These are phyloP conservation scores for Stropharia rugosoannulata DNA, from an alignment of 768 basidiomycete genomes.

Conservation along the genomic window DNA sequence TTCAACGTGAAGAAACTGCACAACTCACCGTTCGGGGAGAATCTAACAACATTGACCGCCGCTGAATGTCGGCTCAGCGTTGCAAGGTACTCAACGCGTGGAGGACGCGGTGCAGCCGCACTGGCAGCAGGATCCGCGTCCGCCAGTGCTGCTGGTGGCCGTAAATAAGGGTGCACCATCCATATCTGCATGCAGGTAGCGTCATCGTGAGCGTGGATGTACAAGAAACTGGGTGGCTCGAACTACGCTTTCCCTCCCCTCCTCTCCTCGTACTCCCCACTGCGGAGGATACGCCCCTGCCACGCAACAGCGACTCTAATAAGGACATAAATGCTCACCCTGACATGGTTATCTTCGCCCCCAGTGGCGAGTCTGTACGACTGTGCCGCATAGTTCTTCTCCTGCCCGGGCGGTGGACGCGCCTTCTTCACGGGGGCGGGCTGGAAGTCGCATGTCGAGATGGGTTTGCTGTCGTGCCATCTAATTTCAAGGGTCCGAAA, in stretches of 20 bases:
- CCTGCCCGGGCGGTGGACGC: constrained; percentile 53
- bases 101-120: constrained; percentile 39
- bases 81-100: constrained; percentile 95
- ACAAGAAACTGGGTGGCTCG: background rate
- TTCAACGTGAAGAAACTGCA: background rate
- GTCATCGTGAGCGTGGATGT: background rate
- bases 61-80: constrained; percentile 92
- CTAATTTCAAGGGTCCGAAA: constrained; percentile 91
- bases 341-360: constrained; percentile 95
- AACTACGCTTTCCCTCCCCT: background rate
- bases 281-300: background rate
- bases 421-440: constrained; percentile 79
- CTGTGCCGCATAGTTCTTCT: constrained; percentile 62
- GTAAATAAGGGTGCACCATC: constrained; percentile 92
- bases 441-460: constrained; percentile 97
- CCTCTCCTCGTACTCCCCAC: constrained; percentile 1
- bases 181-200: constrained; percentile 59
- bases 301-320: constrained; percentile 15
- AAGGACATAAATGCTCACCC: constrained; percentile 52
- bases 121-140: constrained; percentile 33
- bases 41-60: constrained; percentile 94
- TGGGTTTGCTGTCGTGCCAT: constrained; percentile 95
- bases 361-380: constrained; percentile 92
- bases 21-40: constrained; percentile 85
- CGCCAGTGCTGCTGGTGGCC: constrained; percentile 57